phyloP scores from a whole-genome alignment of 1,139 yeast species.

The Yarrowia galli region DNA sequence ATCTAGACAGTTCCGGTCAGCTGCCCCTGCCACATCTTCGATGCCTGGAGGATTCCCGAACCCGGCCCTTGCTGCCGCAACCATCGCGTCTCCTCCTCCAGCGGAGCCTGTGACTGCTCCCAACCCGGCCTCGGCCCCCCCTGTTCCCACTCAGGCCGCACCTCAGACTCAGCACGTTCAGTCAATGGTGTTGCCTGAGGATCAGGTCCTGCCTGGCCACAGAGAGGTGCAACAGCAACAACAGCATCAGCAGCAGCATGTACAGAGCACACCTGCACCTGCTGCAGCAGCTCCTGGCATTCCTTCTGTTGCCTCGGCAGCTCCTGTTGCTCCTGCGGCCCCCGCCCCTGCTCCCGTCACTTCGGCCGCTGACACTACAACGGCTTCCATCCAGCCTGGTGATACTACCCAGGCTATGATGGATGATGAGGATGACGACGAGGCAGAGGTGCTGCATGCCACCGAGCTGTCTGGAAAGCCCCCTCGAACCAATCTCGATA shows the following conservation, averaged over 20 bases:
- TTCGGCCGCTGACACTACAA: background rate
- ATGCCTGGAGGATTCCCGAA: constrained; percentile 31
- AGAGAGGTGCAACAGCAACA: constrained; percentile 42
- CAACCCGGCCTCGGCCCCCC: constrained; percentile 2
- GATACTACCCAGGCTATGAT: constrained; percentile 40
- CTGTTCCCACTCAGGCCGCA: background rate
- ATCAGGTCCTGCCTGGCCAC: constrained; percentile 40
- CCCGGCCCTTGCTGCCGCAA: constrained; percentile 30
- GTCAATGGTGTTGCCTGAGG: constrained; percentile 31
- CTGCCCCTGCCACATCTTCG: constrained; percentile 17
- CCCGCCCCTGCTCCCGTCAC: constrained; percentile 14
- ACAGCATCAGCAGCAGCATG: constrained; percentile 46
- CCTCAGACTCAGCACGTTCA: constrained; percentile 25
- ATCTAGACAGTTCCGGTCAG: constrained; percentile 17
- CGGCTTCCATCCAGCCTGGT: constrained; percentile 11
- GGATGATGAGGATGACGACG: constrained; percentile 39
- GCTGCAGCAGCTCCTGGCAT: constrained; percentile 2
- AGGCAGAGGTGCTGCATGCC: constrained; percentile 19
- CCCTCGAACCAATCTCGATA: constrained; percentile 45
- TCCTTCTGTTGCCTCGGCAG: constrained; percentile 40
- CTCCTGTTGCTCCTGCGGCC: constrained; percentile 42
- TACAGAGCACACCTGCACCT: constrained; percentile 7
- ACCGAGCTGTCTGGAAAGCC: constrained; percentile 24
- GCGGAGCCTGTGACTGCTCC: constrained; percentile 14
- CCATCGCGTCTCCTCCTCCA: constrained; percentile 11